Percentiles rank a stretch among this genome's conserved stretches.
Evolutionary conservation across 768 basidiomycete genomes (phyloP).

Genomic region (Boletellus emodensis): DNA sequence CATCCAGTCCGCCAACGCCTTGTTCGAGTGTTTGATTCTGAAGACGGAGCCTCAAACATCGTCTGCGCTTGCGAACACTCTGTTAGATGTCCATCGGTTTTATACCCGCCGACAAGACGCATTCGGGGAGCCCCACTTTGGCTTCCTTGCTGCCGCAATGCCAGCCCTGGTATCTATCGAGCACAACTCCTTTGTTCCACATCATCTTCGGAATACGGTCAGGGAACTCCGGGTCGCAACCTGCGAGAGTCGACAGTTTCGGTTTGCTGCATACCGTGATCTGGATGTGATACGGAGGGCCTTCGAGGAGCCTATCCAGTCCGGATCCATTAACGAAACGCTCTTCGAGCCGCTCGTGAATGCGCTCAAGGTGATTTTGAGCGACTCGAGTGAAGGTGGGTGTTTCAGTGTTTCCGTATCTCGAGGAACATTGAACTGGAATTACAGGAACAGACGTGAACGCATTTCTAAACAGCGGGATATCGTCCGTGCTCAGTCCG

Average conservation of each 20-base stretch:
- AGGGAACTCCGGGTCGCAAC: constrained; percentile 52
- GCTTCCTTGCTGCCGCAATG: constrained; percentile 55
- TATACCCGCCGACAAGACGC: constrained; percentile 66
- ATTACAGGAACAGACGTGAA: constrained; percentile 41
- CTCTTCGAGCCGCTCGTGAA: constrained; percentile 61
- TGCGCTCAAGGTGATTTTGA: constrained; percentile 63
- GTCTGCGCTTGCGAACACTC: constrained; percentile 40
- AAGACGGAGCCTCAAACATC: constrained; percentile 43
- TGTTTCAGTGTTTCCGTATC: not conserved
- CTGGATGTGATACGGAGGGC: constrained; percentile 65
- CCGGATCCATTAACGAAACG: constrained; percentile 44
- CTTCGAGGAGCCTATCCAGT: constrained; percentile 60
- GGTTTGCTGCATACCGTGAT: constrained; percentile 72
- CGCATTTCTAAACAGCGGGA: constrained; percentile 51
- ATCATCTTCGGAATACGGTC: constrained; percentile 46
- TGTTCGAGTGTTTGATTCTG: constrained; percentile 61
- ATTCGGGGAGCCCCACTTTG: constrained; percentile 64
- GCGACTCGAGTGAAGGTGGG: constrained; percentile 58
- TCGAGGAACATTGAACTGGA: not conserved
- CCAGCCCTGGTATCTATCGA: constrained; percentile 72
- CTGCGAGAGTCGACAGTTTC: constrained; percentile 64
- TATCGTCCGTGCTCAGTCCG: constrained; percentile 67
- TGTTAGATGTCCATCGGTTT: constrained; percentile 66
- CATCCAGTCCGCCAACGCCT: constrained; percentile 56
- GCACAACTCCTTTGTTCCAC: constrained; percentile 50